These are phyloP conservation scores for Botrytis hyacinthi DNA, from an alignment of 2,329 filamentous ascomycete genomes.

Conservation along the genomic window DNA sequence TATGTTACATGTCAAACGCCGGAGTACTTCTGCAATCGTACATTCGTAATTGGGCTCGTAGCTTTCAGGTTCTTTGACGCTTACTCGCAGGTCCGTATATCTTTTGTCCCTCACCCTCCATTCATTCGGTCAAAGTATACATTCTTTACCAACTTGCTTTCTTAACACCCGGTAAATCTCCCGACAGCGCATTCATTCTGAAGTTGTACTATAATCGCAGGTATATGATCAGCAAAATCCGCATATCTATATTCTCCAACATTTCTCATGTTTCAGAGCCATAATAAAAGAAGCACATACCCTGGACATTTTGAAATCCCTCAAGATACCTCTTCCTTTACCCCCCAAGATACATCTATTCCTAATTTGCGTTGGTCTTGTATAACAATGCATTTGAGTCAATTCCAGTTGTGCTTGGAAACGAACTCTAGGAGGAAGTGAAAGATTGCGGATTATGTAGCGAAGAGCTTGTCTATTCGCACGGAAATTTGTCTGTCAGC, in stretches of 20 bases:
- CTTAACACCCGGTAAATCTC: slow-evolving; percentile 85
- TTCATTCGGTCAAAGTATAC: not conserved
- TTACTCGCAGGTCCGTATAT: slow-evolving; percentile 6
- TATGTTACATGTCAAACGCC: slow-evolving; percentile 5
- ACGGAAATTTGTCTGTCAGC: slow-evolving; percentile 19
- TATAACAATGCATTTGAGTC: slow-evolving; percentile 94
- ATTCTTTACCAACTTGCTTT: slow-evolving; percentile 86
- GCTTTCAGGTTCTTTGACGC: not conserved
- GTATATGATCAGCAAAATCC: slow-evolving; percentile 6
- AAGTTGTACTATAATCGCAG: slow-evolving; percentile 73
- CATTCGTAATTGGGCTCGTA: not conserved
- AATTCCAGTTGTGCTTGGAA: slow-evolving; percentile 92
- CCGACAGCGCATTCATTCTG: slow-evolving; percentile 80
- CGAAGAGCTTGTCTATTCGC: slow-evolving; percentile 78
- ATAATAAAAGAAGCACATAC: slow-evolving; percentile 55
- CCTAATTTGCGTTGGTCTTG: slow-evolving; percentile 85
- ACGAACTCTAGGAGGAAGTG: slow-evolving; percentile 75
- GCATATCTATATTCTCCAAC: not conserved
- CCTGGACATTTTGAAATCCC: slow-evolving; percentile 87
- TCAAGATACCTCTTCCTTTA: slow-evolving; percentile 84
- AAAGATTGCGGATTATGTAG: slow-evolving; percentile 92
- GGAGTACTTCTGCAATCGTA: not conserved
- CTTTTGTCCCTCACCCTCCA: not conserved
- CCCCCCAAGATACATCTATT: slow-evolving; percentile 92
- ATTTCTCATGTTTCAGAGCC: not conserved